These are phyloP conservation scores for Flaveria ramosissima DNA, from an alignment of 129 eudicot genomes.

Conservation along the genomic window DNA sequence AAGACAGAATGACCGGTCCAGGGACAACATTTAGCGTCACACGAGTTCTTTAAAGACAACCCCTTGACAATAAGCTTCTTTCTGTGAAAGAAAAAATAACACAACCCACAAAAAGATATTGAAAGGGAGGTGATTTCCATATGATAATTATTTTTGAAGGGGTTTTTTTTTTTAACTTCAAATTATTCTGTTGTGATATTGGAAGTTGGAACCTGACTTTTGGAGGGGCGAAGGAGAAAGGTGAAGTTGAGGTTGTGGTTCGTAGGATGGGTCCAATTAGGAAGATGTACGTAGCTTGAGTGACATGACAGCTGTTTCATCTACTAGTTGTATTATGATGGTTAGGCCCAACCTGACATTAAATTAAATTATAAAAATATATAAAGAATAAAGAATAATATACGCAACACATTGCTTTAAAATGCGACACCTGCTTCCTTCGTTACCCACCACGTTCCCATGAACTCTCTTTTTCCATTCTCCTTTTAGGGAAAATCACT, in stretches of 20 bases:
- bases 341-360: slow-evolving; percentile 23
- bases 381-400: neutral
- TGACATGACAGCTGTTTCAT: slow-evolving; percentile 25
- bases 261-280: slow-evolving; percentile 27
- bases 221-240: slow-evolving; percentile 15
- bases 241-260: slow-evolving; percentile 10
- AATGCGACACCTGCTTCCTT: slow-evolving; percentile 24
- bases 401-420: neutral
- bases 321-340: neutral
- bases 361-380: no score
- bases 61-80: no score
- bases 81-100: no score
- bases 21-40: no score
- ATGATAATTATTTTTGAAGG: no score
- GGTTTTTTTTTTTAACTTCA: no score
- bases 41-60: no score
- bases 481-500: neutral
- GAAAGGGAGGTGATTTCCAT: no score
- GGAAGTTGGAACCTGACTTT: slow-evolving; percentile 15
- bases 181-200: no score
- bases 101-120: no score
- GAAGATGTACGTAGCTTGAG: slow-evolving; percentile 22
- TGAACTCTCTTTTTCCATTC: neutral
- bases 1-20: no score
- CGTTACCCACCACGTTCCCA: neutral